Evolutionary conservation across 495 filamentous ascomycete species (phyloP).

Genomic region (Aspergillus coremiiformis): DNA sequence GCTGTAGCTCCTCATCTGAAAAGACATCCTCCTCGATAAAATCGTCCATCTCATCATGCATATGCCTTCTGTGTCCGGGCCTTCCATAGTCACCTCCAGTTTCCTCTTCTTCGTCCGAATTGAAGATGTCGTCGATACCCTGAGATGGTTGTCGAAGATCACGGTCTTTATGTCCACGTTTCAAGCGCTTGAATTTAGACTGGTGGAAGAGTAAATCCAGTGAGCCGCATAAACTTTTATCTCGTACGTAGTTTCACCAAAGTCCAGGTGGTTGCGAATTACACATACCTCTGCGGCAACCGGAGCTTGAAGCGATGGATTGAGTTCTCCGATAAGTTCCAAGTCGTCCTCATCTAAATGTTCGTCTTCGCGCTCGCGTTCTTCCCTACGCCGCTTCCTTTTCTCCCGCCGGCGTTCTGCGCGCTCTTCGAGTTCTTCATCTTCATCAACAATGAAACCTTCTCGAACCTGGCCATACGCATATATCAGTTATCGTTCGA

Average conservation of each 20-base stretch:
- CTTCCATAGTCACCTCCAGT: constrained; percentile 47
- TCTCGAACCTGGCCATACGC: constrained; percentile 58
- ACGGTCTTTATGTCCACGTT: constrained; percentile 80
- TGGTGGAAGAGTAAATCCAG: constrained; percentile 24
- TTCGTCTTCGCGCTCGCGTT: constrained; percentile 79
- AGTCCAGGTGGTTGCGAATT: neutral
- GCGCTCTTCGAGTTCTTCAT: constrained; percentile 69
- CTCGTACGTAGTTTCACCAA: neutral
- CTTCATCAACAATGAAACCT: constrained; percentile 94
- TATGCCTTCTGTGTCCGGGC: constrained; percentile 42
- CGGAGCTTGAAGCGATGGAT: constrained; percentile 60
- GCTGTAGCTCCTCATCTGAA: constrained; percentile 74
- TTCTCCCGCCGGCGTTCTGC: constrained; percentile 53
- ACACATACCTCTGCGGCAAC: constrained; percentile 53
- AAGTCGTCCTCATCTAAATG: constrained; percentile 92
- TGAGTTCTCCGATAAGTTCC: constrained; percentile 79
- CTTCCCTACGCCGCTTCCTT: constrained; percentile 62
- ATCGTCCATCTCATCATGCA: constrained; percentile 83
- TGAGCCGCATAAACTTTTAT: neutral
- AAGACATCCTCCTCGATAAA: constrained; percentile 97
- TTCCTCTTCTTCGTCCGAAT: constrained; percentile 84
- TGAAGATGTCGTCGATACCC: constrained; percentile 81
- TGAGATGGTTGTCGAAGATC: constrained; percentile 50
- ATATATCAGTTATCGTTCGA: constrained; percentile 1
- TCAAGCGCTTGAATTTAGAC: constrained; percentile 91